These are phyloP conservation scores for Wickerhamiella galacta DNA, from an alignment of 805 yeast species.

Conservation along the genomic window DNA sequence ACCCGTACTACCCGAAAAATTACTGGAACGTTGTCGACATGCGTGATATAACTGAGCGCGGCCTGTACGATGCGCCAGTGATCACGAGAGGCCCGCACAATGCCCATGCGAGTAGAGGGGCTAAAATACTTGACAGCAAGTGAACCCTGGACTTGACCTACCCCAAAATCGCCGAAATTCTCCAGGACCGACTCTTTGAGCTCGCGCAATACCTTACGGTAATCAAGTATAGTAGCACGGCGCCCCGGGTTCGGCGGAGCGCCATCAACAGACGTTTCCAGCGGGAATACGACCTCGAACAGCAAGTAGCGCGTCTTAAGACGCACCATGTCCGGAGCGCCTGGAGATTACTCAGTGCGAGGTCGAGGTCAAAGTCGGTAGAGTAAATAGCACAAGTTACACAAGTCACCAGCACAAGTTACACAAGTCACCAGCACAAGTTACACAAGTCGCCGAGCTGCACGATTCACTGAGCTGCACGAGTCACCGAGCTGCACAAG, in stretches of 20 bases:
- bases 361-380: too few relatives aligned
- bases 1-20: conserved; percentile 49
- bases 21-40: conserved; percentile 32
- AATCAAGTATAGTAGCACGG: conserved; percentile 23
- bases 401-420: too few relatives aligned
- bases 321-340: conserved; percentile 92
- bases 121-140: conserved; percentile 64
- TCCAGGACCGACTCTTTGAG: conserved; percentile 40
- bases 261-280: conserved; percentile 18
- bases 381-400: too few relatives aligned
- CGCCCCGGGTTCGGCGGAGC: too few relatives aligned
- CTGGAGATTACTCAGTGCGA: too few relatives aligned
- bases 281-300: conserved; percentile 62
- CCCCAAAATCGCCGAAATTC: conserved; percentile 66
- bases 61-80: conserved; percentile 46
- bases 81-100: conserved; percentile 56
- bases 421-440: too few relatives aligned
- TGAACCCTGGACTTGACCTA: conserved; percentile 44
- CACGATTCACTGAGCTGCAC: too few relatives aligned
- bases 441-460: too few relatives aligned
- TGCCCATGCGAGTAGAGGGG: conserved; percentile 67
- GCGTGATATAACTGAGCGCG: conserved; percentile 34
- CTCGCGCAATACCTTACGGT: conserved; percentile 34
- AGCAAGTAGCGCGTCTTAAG: conserved; percentile 69
- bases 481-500: too few relatives aligned